A percentile compares a stretch with the other conserved stretches of the same genome.
These are phyloP conservation scores for Dunaliella sp. DNA, from an alignment of 139 green algal genomes.

Conservation along the genomic window DNA sequence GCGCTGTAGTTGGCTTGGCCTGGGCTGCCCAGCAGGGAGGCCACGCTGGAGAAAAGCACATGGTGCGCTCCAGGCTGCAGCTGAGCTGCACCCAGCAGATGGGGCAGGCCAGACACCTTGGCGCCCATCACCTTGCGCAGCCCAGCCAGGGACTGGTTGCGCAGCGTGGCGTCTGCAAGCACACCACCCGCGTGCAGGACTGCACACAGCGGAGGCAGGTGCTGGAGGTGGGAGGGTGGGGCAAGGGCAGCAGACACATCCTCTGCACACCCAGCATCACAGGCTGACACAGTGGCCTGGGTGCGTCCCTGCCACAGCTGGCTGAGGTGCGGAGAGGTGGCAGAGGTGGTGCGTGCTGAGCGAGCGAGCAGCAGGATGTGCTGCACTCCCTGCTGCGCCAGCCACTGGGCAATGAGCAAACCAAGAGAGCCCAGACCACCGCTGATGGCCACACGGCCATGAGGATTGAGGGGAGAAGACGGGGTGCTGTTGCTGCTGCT, in stretches of 20 bases:
- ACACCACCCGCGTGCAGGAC: slow-evolving; percentile 77
- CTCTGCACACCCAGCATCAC: slow-evolving; percentile 35
- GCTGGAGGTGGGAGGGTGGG: neutral
- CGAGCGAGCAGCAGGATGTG: slow-evolving; percentile 57
- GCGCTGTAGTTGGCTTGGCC: slow-evolving; percentile 80
- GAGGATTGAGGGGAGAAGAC: neutral
- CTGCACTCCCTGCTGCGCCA: slow-evolving; percentile 23
- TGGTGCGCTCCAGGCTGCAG: neutral
- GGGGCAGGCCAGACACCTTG: slow-evolving; percentile 30
- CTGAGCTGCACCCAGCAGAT: neutral
- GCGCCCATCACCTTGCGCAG: slow-evolving; percentile 46
- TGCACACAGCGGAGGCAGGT: slow-evolving; percentile 9
- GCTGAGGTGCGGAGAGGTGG: neutral
- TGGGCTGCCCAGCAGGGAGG: slow-evolving; percentile 26
- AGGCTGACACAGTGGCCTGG: slow-evolving; percentile 13
- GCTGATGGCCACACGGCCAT: slow-evolving; percentile 48
- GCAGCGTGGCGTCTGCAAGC: slow-evolving; percentile 65
- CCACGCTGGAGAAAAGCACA: slow-evolving; percentile 36
- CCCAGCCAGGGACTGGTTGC: slow-evolving; percentile 50
- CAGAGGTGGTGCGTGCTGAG: slow-evolving; percentile 21
- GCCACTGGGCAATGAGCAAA: slow-evolving; percentile 54
- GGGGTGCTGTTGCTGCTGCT: neutral
- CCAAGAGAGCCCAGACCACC: slow-evolving; percentile 70
- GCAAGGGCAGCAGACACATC: slow-evolving; percentile 61
- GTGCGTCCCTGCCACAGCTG: slow-evolving; percentile 19